Evolutionary conservation across 2,329 filamentous ascomycete genomes (phyloP).

Genomic region (Alternaria infectoria): DNA sequence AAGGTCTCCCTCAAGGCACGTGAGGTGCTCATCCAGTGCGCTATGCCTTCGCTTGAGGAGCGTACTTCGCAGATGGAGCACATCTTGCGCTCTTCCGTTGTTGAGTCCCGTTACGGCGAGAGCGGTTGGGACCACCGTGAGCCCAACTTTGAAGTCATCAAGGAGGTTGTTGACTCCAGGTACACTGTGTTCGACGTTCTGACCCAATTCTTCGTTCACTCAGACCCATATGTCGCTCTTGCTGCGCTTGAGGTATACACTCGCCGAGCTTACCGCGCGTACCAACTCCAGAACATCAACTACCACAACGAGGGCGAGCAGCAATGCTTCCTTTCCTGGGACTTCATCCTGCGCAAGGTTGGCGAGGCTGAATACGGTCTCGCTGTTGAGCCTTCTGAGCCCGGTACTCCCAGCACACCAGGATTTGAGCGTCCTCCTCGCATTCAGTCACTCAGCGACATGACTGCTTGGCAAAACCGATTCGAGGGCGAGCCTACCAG

Average conservation of each 20-base stretch:
- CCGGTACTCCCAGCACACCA: slow-evolving; percentile 74
- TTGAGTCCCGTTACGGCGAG: slow-evolving; percentile 97
- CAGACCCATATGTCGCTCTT: slow-evolving; percentile 91
- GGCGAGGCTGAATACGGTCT: slow-evolving; percentile 89
- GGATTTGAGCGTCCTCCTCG: slow-evolving; percentile 71
- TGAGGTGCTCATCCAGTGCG: slow-evolving; percentile 96
- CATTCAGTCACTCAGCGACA: slow-evolving; percentile 93
- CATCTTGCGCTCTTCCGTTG: slow-evolving; percentile 91
- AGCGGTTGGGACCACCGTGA: slow-evolving; percentile 96
- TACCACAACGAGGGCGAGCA: slow-evolving; percentile 81
- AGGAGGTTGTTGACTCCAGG: slow-evolving; percentile 98
- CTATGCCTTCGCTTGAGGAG: slow-evolving; percentile 94
- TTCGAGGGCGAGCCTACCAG: slow-evolving; percentile 75
- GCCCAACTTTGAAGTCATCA: slow-evolving; percentile 87
- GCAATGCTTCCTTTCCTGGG: slow-evolving; percentile 86
- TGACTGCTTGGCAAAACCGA: slow-evolving; percentile 83
- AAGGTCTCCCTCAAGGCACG: slow-evolving; percentile 98
- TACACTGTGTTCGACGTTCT: slow-evolving; percentile 98
- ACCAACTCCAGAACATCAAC: slow-evolving; percentile 85
- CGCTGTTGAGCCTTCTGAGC: slow-evolving; percentile 77
- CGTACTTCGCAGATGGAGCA: slow-evolving; percentile 97
- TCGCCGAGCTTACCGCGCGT: slow-evolving; percentile 94
- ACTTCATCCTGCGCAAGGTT: slow-evolving; percentile 92
- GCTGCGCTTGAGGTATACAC: slow-evolving; percentile 96
- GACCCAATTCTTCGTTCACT: slow-evolving; percentile 91